These are phyloP conservation scores for Syncephalastrum contaminatum DNA, from an alignment of 371 early-diverging fungal species.

Conservation along the genomic window DNA sequence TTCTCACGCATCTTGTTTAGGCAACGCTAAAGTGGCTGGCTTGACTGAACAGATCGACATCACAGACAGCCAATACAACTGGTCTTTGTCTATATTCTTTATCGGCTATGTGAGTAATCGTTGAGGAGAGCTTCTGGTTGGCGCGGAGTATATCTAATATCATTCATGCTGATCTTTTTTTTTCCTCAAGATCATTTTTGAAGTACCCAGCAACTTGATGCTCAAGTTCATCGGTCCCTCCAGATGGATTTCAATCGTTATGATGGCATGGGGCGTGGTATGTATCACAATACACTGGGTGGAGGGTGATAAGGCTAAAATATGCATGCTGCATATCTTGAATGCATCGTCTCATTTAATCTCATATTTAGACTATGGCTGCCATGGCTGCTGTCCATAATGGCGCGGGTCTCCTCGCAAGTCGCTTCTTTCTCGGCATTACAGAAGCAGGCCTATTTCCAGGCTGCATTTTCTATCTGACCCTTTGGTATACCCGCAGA, in stretches of 20 bases:
- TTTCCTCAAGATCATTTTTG: constrained; percentile 3
- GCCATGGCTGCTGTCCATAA: constrained; percentile 31
- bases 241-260: constrained; percentile 13
- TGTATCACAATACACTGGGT: not conserved
- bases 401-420: constrained; percentile 46
- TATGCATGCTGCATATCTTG: constrained; percentile 7
- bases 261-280: constrained; percentile 12
- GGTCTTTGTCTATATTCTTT: constrained; percentile 64
- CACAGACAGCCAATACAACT: constrained; percentile 45
- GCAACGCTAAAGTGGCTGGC: constrained; percentile 60
- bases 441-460: constrained; percentile 11
- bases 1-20: constrained; percentile 11
- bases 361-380: constrained; percentile 5
- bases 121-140: too few relatives aligned
- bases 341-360: too few relatives aligned
- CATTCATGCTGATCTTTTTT: not conserved
- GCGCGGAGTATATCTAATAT: too few relatives aligned
- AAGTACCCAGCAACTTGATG: not conserved
- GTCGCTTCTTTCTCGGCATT: constrained; percentile 70
- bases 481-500: constrained; percentile 49
- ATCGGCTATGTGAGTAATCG: constrained; percentile 52
- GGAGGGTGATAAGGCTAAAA: constrained; percentile 25
- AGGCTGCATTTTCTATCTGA: constrained; percentile 49
- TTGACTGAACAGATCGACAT: constrained; percentile 40
- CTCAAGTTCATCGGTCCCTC: constrained; percentile 18